Conservation (phyloP, 2,329 filamentous ascomycete genomes). For the Fusarium luffae region DNA sequence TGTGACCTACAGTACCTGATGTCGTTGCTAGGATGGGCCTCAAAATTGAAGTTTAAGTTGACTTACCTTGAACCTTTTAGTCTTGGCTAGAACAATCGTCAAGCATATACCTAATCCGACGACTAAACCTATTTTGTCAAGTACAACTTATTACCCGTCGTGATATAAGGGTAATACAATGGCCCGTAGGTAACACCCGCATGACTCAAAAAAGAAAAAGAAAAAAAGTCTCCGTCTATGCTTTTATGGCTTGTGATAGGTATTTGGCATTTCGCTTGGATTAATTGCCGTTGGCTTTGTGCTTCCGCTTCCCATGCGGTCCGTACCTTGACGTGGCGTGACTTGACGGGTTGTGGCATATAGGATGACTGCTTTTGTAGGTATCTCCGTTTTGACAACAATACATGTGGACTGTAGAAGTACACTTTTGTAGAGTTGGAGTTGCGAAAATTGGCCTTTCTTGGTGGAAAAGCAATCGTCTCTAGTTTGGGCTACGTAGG, state of each 20-base stretch:
- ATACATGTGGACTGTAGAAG: neutral
- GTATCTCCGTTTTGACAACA: neutral
- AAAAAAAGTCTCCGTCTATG: constrained; percentile 23
- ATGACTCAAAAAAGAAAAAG: constrained; percentile 13
- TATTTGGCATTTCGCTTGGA: constrained; percentile 14
- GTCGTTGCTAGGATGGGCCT: constrained; percentile 5
- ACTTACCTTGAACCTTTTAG: neutral
- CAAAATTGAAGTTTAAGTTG: neutral
- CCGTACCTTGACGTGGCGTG: constrained; percentile 12
- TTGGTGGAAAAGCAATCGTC: neutral
- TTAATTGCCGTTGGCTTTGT: constrained; percentile 25
- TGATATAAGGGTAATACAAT: neutral
- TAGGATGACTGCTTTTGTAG: constrained; percentile 2
- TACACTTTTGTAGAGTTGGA: neutral
- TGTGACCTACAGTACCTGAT: constrained; percentile 29
- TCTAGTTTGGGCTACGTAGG: neutral
- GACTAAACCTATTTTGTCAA: neutral
- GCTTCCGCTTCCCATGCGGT: constrained; percentile 17
- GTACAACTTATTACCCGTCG: neutral
- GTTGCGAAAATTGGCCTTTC: neutral
- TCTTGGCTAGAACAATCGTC: neutral
- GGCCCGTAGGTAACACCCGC: constrained; percentile 10
- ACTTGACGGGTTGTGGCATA: constrained; percentile 16
- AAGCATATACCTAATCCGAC: neutral
- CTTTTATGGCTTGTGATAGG: neutral